Evolutionary conservation across 768 basidiomycete genomes (phyloP), one percentile per base, ranked within the genome.

Genomic region (Hydnomerulius pinastri): DNA sequence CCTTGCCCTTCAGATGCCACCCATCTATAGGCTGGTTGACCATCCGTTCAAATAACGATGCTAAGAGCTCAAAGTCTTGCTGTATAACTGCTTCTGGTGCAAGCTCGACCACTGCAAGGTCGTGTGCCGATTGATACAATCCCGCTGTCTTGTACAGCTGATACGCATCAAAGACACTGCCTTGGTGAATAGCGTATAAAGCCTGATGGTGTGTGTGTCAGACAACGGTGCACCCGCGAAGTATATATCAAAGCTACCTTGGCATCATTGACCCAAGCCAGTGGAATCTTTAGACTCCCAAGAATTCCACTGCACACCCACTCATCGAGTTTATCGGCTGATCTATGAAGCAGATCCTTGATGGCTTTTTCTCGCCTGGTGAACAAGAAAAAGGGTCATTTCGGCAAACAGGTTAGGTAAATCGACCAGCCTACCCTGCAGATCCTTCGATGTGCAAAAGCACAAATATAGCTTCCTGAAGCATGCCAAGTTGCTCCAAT

Each of bases 401-500:
- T 25, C 15, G 29, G 6, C n/a, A n/a, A 50, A 20, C 18, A 35
- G 18, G 8, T 17, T 23, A 46, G 6, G 43, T 41, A 23, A 20
- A 46, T 35, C 10, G 66, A 15, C 41, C 17, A 37, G 58, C 87
- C 52, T 59, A 95, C 95, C 90, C 87, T 20, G 77, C 74, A 15
- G 85, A 78, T 18, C 86, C 83, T 64, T 96, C 90, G 9, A 98
- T 71, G 66, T 98, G 94, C 47, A 98, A 72, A 50, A 97, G 72
- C 4, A 98, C 91, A 62, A 98, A 98, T 3, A 81, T 78, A 4
- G 93, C 89, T 68, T 92, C 90, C 60, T 91, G 86, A 59, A 95
- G 79, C 77, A 87, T 76, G 15, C 86, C 92, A 49, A 81, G 71
- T 44, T 77, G 77, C 70, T 98, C 96, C 54, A 99, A 71, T 66